These are phyloP conservation scores for Uncinocarpus reesii DNA, from an alignment of 2,329 filamentous ascomycete genomes.

Conservation along the genomic window DNA sequence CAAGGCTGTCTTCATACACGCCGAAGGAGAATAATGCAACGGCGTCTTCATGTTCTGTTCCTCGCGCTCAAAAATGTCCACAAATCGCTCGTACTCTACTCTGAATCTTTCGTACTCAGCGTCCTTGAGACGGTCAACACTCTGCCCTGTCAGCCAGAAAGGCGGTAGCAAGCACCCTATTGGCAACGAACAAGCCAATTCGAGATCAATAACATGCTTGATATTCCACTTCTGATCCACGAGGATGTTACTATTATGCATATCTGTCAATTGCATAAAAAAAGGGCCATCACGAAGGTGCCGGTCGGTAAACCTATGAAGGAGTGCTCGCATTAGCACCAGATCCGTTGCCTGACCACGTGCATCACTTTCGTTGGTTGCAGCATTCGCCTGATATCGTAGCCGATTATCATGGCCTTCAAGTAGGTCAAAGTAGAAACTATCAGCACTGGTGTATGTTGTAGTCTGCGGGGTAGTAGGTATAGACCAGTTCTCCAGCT, in stretches of 20 bases:
- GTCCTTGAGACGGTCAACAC: neutral
- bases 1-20: slow-evolving; percentile 9
- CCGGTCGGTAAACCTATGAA: slow-evolving; percentile 22
- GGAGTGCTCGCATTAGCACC: slow-evolving; percentile 24
- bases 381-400: slow-evolving; percentile 20
- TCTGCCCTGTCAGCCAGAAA: slow-evolving; percentile 20
- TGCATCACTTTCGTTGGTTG: slow-evolving; percentile 2
- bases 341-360: slow-evolving; percentile 15
- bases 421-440: slow-evolving; percentile 20
- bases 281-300: slow-evolving; percentile 28
- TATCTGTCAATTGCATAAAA: slow-evolving; percentile 28
- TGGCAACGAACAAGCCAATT: slow-evolving; percentile 27
- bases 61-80: slow-evolving; percentile 11
- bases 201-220: slow-evolving; percentile 28
- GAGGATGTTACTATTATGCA: slow-evolving; percentile 22
- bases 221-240: slow-evolving; percentile 27
- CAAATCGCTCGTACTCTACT: slow-evolving; percentile 6
- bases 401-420: slow-evolving; percentile 21
- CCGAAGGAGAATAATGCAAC: neutral
- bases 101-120: slow-evolving; percentile 1
- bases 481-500: slow-evolving; percentile 21
- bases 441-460: slow-evolving; percentile 20
- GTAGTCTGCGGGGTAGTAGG: slow-evolving; percentile 19
- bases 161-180: slow-evolving; percentile 23
- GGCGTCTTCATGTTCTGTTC: too few relatives aligned